Base-by-base conservation (phyloP, 768 basidiomycete species). In the Amanita brunnescens region DNA sequence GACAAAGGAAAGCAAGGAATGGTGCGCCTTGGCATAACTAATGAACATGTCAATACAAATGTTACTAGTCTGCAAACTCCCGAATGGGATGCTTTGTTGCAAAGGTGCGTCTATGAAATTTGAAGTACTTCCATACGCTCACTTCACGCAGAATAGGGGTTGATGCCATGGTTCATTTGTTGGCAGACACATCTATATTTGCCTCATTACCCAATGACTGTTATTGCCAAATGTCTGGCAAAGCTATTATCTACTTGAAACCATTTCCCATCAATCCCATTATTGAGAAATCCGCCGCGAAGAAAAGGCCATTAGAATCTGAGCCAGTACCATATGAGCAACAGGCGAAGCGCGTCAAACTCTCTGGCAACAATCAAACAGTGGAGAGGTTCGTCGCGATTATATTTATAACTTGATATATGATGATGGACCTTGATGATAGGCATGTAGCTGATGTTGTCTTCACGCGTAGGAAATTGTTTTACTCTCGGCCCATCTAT, bases 171-270 rank as follows among this genome's bases (percentile, higher is more conserved):
- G 63, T 87, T 29, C 83, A 92, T 62, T 70, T 98, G 8, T 76
- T 98, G 14, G 73, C 82, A 2, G 76, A 84, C 50, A 83, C 84
- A 0, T 85, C 81, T 8, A 55, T 94, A 14, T 97, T 92, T 62
- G 60, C 86, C 13, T 70, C 85, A 2, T 66, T 96, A 18, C 86
- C 87, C 0, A 95, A 96, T 59, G 81, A 79, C 16, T 94, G 91
- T 60, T 76, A 85, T 33, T 87, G 87, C 54, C 94, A 98, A 64
- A 62, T 96, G 52, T 79, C 84, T 0, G 94, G 94, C 3, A 71
- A 72, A 32, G 83, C 87, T 0, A 62, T 95, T 20, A 68, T 81
- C 56, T 67, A 57, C 64, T 50, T 63, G 21, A 40, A 40, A 24
- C 58, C 62, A 47, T 54, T 59, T 61, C 50, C 57, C 52, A 52